phyloP scores from a whole-genome alignment of 257 asterid genomes.

The Jaltomata sinuosa region DNA sequence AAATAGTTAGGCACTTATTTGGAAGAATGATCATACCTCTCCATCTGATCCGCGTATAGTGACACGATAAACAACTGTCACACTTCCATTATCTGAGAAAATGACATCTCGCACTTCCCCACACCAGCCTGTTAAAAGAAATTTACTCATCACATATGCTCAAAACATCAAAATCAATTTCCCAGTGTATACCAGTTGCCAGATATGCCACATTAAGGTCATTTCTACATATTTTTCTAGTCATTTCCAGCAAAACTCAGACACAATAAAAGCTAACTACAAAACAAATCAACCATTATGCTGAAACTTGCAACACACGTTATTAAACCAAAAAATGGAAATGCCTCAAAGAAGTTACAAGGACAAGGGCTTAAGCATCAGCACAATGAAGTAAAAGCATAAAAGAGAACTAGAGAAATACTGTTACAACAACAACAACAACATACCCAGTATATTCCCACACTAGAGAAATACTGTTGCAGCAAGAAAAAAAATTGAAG shows the following conservation, averaged over 20 bases:
- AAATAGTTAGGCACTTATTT: background rate
- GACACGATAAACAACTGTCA: slow-evolving; percentile 90
- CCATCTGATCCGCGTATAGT: slow-evolving; percentile 93
- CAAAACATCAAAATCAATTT: background rate
- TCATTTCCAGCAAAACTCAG: background rate
- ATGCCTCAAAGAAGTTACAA: background rate
- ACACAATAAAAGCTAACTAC: background rate
- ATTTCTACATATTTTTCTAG: background rate
- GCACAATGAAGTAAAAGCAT: background rate
- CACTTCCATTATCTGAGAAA: slow-evolving; percentile 80
- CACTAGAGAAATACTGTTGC: background rate
- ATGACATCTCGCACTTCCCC: slow-evolving; percentile 95
- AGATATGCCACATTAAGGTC: background rate
- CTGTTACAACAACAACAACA: no score
- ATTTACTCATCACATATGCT: background rate
- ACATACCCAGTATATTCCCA: no score
- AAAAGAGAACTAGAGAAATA: background rate
- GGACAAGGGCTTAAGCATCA: background rate
- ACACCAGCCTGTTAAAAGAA: slow-evolving; percentile 71
- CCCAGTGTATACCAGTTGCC: background rate
- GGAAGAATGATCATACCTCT: slow-evolving; percentile 48
- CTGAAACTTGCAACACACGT: background rate
- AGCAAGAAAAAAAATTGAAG: background rate
- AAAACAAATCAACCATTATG: background rate
- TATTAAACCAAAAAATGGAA: background rate